Evolutionary conservation across 1,284 basidiomycete species (phyloP).

Genomic region (Ustilago curta): DNA sequence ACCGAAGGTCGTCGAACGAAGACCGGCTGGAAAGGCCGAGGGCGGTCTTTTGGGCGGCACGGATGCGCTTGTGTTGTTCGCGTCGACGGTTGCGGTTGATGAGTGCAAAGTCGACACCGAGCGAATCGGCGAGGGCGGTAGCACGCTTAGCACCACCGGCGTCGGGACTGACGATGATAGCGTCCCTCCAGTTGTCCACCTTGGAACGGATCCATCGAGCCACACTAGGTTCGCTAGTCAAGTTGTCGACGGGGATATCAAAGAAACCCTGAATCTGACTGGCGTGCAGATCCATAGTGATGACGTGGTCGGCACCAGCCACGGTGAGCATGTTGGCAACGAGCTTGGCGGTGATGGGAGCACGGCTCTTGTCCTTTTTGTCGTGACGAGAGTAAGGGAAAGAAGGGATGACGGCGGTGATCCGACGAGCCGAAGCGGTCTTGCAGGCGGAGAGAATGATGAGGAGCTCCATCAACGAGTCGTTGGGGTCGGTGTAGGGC

Average conservation of each 20-base stretch:
- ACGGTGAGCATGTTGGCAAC: slow-evolving; percentile 97
- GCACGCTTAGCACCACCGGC: slow-evolving; percentile 97
- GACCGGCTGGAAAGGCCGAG: slow-evolving; percentile 44
- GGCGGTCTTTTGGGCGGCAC: slow-evolving; percentile 45
- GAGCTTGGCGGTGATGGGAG: slow-evolving; percentile 97
- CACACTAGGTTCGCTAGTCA: slow-evolving; percentile 63
- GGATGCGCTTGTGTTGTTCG: slow-evolving; percentile 61
- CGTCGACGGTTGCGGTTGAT: slow-evolving; percentile 83
- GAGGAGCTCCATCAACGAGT: slow-evolving; percentile 76
- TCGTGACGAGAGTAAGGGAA: slow-evolving; percentile 97
- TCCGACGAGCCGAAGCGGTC: slow-evolving; percentile 92
- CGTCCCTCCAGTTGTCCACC: slow-evolving; percentile 86
- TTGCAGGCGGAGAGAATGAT: slow-evolving; percentile 94
- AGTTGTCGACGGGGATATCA: slow-evolving; percentile 97
- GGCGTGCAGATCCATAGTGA: slow-evolving; percentile 98
- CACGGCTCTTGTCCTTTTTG: slow-evolving; percentile 96
- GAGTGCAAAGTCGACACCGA: slow-evolving; percentile 94
- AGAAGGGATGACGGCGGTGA: slow-evolving; percentile 97
- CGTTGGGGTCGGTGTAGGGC: slow-evolving; percentile 66
- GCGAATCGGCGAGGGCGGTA: slow-evolving; percentile 92
- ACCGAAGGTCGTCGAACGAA: slow-evolving; percentile 52
- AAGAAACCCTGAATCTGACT: slow-evolving; percentile 99
- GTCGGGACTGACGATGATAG: slow-evolving; percentile 95
- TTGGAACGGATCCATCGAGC: slow-evolving; percentile 79
- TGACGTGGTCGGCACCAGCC: slow-evolving; percentile 97